Base-by-base conservation (phyloP, 2,329 filamentous ascomycete genomes). In the Alternaria rosae region DNA sequence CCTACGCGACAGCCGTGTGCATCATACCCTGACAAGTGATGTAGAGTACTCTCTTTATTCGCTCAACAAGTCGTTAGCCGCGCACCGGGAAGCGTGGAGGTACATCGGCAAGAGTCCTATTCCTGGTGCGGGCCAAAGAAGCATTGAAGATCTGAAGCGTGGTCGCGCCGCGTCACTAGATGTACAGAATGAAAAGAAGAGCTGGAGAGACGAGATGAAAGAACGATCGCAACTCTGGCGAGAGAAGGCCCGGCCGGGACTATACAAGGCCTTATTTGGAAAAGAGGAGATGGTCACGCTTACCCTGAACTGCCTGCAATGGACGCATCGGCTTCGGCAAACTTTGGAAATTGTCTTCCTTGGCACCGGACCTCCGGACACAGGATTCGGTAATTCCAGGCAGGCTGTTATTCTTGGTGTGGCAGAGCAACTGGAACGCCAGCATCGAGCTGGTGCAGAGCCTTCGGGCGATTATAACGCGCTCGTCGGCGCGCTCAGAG, bases 31-130 rank as follows among this genome's bases (percentile, higher is more conserved):
- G 7, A 41, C 53, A 11, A 13, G 45, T 20, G 66, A 67, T 53
- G 48, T 67, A 10, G 59, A 65, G 28, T 26, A 54, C 20, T 62
- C 61, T 30, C 44, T 65, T 11, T 58, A 61, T n/a, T 50, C 61
- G 9, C 54, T 68, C 7, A 67, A 65, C 43, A 68, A 63, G 35
- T 45, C 52, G 26, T 54, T 67, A 10, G 66, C 66, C 20, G 61
- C 58, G 13, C 62, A 68, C 25, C 55, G 66, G 13, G 66, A 68
- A 12, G 64, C 64, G 25, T 67, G 59, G 61, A 60, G 62, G 26
- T 57, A 62, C 32, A 52, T 59, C 9, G 38, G 54, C 11, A 51
- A 53, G 9, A 45, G 25, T 7, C 45, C 58, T 11, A 45, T 21
- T 5, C 32, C 61, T 6, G 50, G 42, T n/a, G 10, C 25, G 3